phyloP scores from a whole-genome alignment of 2,329 filamentous ascomycete genomes.

The Pseudohalonectria lignicola region DNA sequence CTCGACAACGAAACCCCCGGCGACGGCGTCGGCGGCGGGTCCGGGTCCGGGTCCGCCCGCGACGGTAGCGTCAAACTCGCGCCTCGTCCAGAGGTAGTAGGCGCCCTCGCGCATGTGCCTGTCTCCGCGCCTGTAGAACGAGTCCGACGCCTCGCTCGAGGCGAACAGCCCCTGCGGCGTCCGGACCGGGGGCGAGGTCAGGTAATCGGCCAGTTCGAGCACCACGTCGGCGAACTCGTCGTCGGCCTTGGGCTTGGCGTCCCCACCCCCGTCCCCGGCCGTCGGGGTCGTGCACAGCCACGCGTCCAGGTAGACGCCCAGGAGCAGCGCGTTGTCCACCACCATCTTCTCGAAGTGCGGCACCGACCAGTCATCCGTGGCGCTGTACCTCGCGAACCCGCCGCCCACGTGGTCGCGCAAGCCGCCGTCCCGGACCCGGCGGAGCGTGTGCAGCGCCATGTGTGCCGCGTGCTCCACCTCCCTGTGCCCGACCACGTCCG shows the following conservation, averaged over 20 bases:
- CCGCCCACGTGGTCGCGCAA: slow-evolving; percentile 45
- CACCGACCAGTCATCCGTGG: slow-evolving; percentile 84
- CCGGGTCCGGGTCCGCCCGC: slow-evolving; percentile 12
- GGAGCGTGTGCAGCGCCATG: slow-evolving; percentile 74
- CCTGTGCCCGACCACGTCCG: slow-evolving; percentile 75
- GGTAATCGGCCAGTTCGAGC: slow-evolving; percentile 76
- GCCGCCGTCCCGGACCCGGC: slow-evolving; percentile 53
- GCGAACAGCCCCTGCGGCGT: slow-evolving; percentile 65
- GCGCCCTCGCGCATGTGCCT: slow-evolving; percentile 80
- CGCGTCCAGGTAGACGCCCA: slow-evolving; percentile 77
- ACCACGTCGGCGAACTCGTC: slow-evolving; percentile 68
- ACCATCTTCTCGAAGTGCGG: slow-evolving; percentile 98
- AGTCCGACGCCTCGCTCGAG: slow-evolving; percentile 86
- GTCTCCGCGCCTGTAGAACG: slow-evolving; percentile 61
- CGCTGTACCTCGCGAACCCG: slow-evolving; percentile 65
- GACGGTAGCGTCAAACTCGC: slow-evolving; percentile 72
- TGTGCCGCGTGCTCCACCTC: slow-evolving; percentile 63
- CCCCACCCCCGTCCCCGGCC: slow-evolving; percentile 9
- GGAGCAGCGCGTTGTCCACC: slow-evolving; percentile 79
- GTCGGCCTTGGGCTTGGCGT: neutral
- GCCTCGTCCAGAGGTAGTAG: slow-evolving; percentile 87
- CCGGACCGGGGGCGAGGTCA: slow-evolving; percentile 60
- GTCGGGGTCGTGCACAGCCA: slow-evolving; percentile 48
- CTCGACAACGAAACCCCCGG: slow-evolving; percentile 25
- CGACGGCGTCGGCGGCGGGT: neutral